Percentiles rank a stretch among this genome's conserved stretches.
phyloP scores from a whole-genome alignment of 768 basidiomycete genomes.

The Kwoniella europaea region DNA sequence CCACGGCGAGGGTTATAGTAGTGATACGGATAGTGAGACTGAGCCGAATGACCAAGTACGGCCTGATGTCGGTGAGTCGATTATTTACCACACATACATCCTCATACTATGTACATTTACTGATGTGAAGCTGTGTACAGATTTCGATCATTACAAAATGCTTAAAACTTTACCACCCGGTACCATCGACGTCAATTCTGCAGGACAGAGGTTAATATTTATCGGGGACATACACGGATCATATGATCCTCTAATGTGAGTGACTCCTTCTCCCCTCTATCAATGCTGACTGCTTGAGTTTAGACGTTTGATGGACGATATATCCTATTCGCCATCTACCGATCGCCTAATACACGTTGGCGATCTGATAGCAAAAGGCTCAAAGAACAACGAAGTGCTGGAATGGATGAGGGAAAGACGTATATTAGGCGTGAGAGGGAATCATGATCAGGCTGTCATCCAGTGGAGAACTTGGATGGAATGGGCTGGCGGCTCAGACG shows the following conservation, averaged over 20 bases:
- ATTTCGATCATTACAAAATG: constrained; percentile 56
- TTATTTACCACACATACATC: neutral
- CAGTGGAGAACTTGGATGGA: constrained; percentile 88
- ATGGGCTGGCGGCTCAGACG: constrained; percentile 52
- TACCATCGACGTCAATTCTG: constrained; percentile 37
- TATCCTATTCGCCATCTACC: constrained; percentile 66
- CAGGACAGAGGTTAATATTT: constrained; percentile 67
- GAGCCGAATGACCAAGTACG: constrained; percentile 1
- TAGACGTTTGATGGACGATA: constrained; percentile 69
- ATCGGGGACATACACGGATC: constrained; percentile 91
- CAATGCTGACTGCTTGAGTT: neutral
- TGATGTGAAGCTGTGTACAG: constrained; percentile 15
- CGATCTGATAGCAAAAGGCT: constrained; percentile 77
- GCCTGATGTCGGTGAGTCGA: constrained; percentile 8
- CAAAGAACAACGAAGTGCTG: constrained; percentile 66
- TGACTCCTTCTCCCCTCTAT: neutral
- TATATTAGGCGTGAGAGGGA: constrained; percentile 83
- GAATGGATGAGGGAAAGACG: constrained; percentile 68
- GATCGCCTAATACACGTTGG: constrained; percentile 83
- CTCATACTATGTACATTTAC: neutral
- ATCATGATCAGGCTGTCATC: constrained; percentile 85
- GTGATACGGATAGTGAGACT: constrained; percentile 16
- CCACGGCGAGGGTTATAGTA: neutral
- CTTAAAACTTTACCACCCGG: constrained; percentile 47
- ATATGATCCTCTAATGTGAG: constrained; percentile 68